phyloP scores from a whole-genome alignment of 176 grass and related monocot genomes.

The Paspalum notatum region DNA sequence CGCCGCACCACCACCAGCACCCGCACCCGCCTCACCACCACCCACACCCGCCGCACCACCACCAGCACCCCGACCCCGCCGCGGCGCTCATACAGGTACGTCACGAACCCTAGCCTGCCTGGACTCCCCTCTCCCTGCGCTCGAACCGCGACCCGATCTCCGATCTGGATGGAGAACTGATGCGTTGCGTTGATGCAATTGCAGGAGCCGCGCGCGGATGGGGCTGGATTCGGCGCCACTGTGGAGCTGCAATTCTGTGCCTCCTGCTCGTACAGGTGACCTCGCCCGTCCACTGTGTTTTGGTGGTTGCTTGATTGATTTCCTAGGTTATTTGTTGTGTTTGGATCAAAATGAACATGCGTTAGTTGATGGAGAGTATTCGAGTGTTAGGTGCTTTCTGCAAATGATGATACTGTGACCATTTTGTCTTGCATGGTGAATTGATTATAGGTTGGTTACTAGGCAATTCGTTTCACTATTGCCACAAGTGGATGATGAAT shows the following conservation, averaged over 20 bases:
- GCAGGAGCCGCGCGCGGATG: slow-evolving; percentile 57
- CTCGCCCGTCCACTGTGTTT: not conserved
- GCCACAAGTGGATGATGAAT: not conserved
- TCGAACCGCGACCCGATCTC: not conserved
- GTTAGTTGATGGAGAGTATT: not conserved
- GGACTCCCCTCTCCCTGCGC: not conserved
- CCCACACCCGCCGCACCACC: slow-evolving; percentile 10
- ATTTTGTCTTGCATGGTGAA: not conserved
- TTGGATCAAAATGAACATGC: not conserved
- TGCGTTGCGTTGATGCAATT: not conserved
- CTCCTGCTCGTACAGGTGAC: slow-evolving; percentile 90
- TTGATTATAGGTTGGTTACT: not conserved
- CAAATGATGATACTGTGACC: not conserved
- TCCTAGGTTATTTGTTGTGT: not conserved
- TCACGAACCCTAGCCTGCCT: slow-evolving; percentile 34
- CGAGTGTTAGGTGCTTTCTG: not conserved
- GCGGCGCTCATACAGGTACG: slow-evolving; percentile 44
- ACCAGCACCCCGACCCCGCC: slow-evolving; percentile 23
- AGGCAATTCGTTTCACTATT: not conserved
- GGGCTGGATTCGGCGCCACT: slow-evolving; percentile 64
- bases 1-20: slow-evolving; percentile 25
- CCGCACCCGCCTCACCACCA: slow-evolving; percentile 20
- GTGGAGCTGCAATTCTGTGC: slow-evolving; percentile 89
- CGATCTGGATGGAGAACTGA: slow-evolving; percentile 38
- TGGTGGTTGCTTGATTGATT: slow-evolving; percentile 8